phyloP scores from a whole-genome alignment of 495 filamentous ascomycete genomes.

The Parathielavia hyrcaniae region DNA sequence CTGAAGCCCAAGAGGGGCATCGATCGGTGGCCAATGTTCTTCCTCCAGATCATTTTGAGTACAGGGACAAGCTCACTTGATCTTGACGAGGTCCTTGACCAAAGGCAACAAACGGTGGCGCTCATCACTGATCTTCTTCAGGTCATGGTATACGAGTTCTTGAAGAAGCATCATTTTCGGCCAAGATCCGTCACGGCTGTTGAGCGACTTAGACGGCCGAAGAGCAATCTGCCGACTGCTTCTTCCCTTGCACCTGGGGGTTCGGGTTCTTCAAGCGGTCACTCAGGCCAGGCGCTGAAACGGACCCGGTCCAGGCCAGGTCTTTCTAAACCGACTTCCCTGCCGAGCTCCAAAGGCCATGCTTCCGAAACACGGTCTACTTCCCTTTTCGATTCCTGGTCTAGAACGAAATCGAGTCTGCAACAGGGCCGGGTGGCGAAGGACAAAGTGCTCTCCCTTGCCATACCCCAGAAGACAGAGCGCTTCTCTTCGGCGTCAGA shows the following conservation, averaged over 20 bases:
- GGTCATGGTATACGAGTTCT: conserved; percentile 59
- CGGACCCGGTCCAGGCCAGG: background rate
- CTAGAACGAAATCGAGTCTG: conserved; percentile 56
- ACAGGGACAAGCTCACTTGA: conserved; percentile 9
- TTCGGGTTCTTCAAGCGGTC: background rate
- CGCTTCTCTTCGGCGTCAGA: background rate
- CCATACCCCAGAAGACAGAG: background rate
- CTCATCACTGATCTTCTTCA: conserved; percentile 54
- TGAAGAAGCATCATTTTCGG: conserved; percentile 60
- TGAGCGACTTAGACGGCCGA: conserved; percentile 15
- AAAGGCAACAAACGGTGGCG: conserved; percentile 33
- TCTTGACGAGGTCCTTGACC: conserved; percentile 35
- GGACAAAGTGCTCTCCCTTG: background rate
- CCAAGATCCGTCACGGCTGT: conserved; percentile 38
- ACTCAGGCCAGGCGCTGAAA: background rate
- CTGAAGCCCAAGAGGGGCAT: conserved; percentile 58
- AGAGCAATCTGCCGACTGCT: background rate
- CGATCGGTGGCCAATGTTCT: conserved; percentile 90
- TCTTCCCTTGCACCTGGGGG: background rate
- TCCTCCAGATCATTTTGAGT: conserved; percentile 58
- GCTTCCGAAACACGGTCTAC: conserved; percentile 11
- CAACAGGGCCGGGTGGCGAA: background rate
- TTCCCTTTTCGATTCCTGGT: conserved; percentile 57
- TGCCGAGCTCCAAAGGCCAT: background rate
- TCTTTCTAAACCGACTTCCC: background rate